A percentile compares a stretch with the other conserved stretches of the same genome.
Evolutionary conservation across 2,329 filamentous ascomycete genomes (phyloP).

Genomic region (Aureobasidium namibiae): DNA sequence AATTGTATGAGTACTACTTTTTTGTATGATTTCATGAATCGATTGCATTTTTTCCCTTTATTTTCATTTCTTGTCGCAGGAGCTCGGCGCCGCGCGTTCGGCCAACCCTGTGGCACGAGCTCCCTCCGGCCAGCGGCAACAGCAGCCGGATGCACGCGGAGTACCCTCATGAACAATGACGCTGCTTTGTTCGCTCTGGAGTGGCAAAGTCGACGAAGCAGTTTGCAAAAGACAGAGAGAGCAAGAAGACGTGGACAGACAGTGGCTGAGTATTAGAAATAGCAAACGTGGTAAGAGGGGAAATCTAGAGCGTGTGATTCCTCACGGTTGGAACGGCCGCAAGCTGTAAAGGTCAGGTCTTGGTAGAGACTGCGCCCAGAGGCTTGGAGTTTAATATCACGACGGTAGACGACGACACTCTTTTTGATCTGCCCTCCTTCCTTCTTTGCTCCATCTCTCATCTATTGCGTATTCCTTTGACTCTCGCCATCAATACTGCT

Average conservation of each 20-base stretch:
- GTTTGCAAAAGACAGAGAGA: neutral
- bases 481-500: neutral
- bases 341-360: no score
- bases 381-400: neutral
- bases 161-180: neutral
- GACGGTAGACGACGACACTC: neutral
- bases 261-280: neutral
- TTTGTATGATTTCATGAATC: neutral
- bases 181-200: neutral
- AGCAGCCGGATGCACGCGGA: neutral
- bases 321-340: no score
- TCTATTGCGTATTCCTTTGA: neutral
- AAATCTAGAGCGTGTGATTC: no score
- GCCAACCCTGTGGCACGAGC: neutral
- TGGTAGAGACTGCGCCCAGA: slow-evolving; percentile 8
- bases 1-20: neutral
- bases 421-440: neutral
- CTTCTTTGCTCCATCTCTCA: neutral
- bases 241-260: neutral
- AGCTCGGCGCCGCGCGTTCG: slow-evolving; percentile 4
- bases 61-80: neutral
- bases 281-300: neutral
- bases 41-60: neutral
- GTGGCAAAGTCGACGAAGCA: neutral
- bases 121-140: neutral